Evolutionary conservation across 1,139 yeast genomes (phyloP), one percentile per base, ranked within the genome.

Genomic region (Debaryomycetaceae sp.): DNA sequence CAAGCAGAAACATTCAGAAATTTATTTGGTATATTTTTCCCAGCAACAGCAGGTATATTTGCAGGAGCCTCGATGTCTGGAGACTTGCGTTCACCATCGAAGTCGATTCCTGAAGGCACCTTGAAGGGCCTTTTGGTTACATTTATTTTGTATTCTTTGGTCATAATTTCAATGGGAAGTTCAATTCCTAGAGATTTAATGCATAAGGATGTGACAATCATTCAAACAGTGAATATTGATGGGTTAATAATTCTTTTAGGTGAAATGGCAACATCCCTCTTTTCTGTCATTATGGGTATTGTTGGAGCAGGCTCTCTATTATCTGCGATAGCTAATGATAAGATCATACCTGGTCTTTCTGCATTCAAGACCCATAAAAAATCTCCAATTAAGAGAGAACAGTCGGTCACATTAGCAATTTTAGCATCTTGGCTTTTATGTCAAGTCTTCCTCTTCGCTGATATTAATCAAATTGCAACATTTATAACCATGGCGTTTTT

Each of bases 41-140:
- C 98, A 11, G 96, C 98, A 1, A 91, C 98, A 0, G 96, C 98
- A 2, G 98, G 98, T 44, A 91, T 92, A 33, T 85, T 91, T 60
- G 98, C 98, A 1, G 98, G 98, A n/a, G 97, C 98, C 1, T 86
- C 95, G 13, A 92, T 92, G 98, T 88, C 96, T 35, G 98, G 98
- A n/a, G 96, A 89, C 51, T 70, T 92, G 45, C 69, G 78, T 44
- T 81, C 75, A 42, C 98, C 98, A 0, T 87, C 96, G 0, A 81
- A 77, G 50, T 81, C 95, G 1, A 92, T 92, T 40, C 98, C 98
- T 0, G 73, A 75, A 45, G 98, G 98, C 6, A 92, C 98, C 0
- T 62, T 92, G 19, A 77, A 81, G 67, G 98, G 98, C 0, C 66
- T 92, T 6, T 48, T 81, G 3, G 65, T 87, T 33, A 89, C 98